Conservation (phyloP, 2,329 filamentous ascomycete species). For the Fusarium siculi region DNA sequence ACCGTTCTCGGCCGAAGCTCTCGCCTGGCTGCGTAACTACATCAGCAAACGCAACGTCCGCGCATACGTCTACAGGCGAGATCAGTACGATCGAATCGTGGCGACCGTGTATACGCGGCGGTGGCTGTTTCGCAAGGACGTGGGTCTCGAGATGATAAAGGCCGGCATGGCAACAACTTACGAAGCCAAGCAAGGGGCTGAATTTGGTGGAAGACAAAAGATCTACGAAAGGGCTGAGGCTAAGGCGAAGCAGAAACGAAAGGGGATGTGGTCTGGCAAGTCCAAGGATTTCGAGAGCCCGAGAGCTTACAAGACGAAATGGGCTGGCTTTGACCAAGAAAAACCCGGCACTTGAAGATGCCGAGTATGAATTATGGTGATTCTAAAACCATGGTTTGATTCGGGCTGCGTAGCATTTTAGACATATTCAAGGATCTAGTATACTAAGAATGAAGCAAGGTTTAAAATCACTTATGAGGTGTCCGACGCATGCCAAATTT, state of each 20-base stretch:
- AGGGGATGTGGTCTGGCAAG: slow-evolving; percentile 80
- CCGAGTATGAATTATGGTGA: slow-evolving; percentile 6
- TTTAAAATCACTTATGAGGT: background rate
- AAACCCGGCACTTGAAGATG: slow-evolving; percentile 27
- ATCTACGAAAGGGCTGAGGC: slow-evolving; percentile 74
- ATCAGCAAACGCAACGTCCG: slow-evolving; percentile 79
- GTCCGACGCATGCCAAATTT: background rate
- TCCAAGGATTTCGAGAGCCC: slow-evolving; percentile 80
- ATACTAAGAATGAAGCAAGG: background rate
- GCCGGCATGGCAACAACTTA: slow-evolving; percentile 89
- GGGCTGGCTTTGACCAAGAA: slow-evolving; percentile 42
- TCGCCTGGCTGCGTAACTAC: slow-evolving; percentile 81
- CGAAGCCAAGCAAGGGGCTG: slow-evolving; percentile 88
- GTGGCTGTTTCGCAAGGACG: slow-evolving; percentile 77
- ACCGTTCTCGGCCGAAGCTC: slow-evolving; percentile 83
- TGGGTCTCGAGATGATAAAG: slow-evolving; percentile 90
- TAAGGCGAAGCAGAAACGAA: slow-evolving; percentile 70
- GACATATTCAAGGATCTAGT: slow-evolving; percentile 3
- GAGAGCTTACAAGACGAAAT: slow-evolving; percentile 80
- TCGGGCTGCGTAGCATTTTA: slow-evolving; percentile 15
- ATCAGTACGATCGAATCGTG: slow-evolving; percentile 93
- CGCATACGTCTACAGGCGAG: slow-evolving; percentile 82
- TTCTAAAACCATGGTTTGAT: background rate
- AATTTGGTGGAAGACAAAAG: slow-evolving; percentile 80
- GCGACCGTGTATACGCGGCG: slow-evolving; percentile 82